Base-by-base conservation (phyloP, 2,329 filamentous ascomycete species). In the Rugonectria rugulosa region DNA sequence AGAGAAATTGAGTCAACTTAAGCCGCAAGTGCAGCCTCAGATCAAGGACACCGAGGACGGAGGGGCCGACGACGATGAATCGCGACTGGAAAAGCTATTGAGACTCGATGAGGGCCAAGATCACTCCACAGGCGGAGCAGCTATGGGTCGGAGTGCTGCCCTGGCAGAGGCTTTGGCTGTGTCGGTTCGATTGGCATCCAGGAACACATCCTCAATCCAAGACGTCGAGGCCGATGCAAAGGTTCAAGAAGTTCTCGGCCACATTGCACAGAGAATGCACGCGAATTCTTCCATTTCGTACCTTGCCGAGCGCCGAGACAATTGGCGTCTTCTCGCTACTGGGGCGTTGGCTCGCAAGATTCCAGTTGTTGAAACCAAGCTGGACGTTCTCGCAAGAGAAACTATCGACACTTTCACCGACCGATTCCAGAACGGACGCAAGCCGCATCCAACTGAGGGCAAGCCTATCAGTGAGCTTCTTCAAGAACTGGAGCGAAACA, bases 301-400 rank as follows among this genome's bases (percentile, higher is more conserved):
- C 3, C 45, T 65, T 4, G 40, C 29, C 6, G 50, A 24, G 2
- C 47, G 20, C 15, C 60, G 43, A 5, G 59, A 48, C 1, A 26
- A 50, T 2, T 64, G 62, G 20, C 37, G 14, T 10, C 42, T 65
- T n/a, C 51, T 65, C 3, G 26, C 50, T 8, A 48, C 50, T 1
- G 53, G 62, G 1, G 55, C 40, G 6, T 41, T 65, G 36, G 60
- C 58, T n/a, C 53, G 32, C 6, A 54, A 60, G 8, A 21, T 65
- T 8, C 55, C 47, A 1, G 24, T 65, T 2, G 53, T 63, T 9
- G 38, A 29, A 4, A 19, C 14, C 4, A 65, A 57, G 14, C 27
- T 65, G 1, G 14, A 62, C 2, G 17, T 17, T 0, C 34, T 59
- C 2, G 45, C 48, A 1, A 29, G 55, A 37, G 50, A 62, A 4